These are phyloP conservation scores for Candida insectalens DNA, from an alignment of 805 yeast genomes.

Conservation along the genomic window DNA sequence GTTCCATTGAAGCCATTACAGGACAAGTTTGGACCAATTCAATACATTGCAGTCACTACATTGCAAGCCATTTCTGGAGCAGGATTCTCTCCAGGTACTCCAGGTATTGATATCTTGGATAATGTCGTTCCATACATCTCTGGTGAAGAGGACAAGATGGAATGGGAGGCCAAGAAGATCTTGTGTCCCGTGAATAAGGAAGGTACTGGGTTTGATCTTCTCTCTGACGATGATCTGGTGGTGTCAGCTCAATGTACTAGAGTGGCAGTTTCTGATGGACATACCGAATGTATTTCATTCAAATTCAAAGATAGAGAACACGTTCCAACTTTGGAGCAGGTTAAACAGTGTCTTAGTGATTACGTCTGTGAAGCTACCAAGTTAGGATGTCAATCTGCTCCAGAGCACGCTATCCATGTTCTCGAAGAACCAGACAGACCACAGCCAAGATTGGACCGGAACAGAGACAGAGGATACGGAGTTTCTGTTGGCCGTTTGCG, in stretches of 20 bases:
- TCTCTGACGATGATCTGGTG: constrained; percentile 60
- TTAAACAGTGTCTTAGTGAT: constrained; percentile 58
- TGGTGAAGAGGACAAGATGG: constrained; percentile 97
- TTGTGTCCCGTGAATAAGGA: constrained; percentile 53
- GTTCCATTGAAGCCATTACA: constrained; percentile 94
- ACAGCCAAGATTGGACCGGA: constrained; percentile 95
- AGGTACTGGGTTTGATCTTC: constrained; percentile 45
- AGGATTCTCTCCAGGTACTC: constrained; percentile 95
- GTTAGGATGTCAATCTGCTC: constrained; percentile 85
- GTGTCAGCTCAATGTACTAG: constrained; percentile 96
- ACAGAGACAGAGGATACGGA: constrained; percentile 88
- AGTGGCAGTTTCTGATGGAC: constrained; percentile 96
- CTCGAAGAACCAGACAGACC: constrained; percentile 91
- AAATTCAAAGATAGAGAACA: constrained; percentile 65
- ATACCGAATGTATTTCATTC: constrained; percentile 88
- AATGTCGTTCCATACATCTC: constrained; percentile 90
- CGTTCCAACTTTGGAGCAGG: constrained; percentile 76
- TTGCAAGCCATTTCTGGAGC: constrained; percentile 98
- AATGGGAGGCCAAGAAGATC: constrained; percentile 96
- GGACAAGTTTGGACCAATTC: constrained; percentile 85
- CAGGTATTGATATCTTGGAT: constrained; percentile 90
- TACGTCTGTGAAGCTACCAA: constrained; percentile 77
- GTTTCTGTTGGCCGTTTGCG: constrained; percentile 93
- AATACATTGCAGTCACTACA: constrained; percentile 79
- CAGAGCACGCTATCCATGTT: constrained; percentile 84